phyloP scores from a whole-genome alignment of 176 grass and related monocot species.

The Avena insularis region DNA sequence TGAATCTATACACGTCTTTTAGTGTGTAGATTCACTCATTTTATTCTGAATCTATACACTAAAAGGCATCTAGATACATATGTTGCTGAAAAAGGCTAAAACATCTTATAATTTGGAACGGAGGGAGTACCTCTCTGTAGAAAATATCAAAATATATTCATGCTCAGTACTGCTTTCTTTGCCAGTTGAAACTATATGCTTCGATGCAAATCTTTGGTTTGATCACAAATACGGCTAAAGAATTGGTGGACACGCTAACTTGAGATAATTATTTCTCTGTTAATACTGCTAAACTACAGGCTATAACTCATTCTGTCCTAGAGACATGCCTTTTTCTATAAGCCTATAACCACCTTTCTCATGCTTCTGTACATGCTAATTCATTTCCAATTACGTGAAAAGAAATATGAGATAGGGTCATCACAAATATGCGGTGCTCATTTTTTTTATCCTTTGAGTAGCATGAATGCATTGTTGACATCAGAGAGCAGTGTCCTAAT shows the following conservation, averaged over 20 bases:
- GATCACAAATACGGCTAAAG: conserved; percentile 1
- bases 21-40: too few relatives aligned
- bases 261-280: background rate
- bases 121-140: background rate
- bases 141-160: background rate
- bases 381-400: conserved; percentile 13
- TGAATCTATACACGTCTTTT: too few relatives aligned
- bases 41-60: too few relatives aligned
- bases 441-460: background rate
- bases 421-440: conserved; percentile 9
- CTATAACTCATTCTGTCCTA: background rate
- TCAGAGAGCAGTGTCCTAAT: background rate
- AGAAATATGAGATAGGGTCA: background rate
- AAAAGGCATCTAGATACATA: too few relatives aligned
- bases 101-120: too few relatives aligned
- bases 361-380: background rate
- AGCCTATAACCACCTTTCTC: background rate
- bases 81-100: too few relatives aligned
- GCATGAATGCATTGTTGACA: conserved; percentile 5
- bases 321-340: background rate
- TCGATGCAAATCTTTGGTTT: conserved; percentile 27
- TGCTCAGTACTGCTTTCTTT: conserved; percentile 22
- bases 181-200: background rate
- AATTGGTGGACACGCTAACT: background rate
- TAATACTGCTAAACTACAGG: background rate